phyloP scores from a whole-genome alignment of 176 grass and related monocot species.

The Oryza glumipatula region DNA sequence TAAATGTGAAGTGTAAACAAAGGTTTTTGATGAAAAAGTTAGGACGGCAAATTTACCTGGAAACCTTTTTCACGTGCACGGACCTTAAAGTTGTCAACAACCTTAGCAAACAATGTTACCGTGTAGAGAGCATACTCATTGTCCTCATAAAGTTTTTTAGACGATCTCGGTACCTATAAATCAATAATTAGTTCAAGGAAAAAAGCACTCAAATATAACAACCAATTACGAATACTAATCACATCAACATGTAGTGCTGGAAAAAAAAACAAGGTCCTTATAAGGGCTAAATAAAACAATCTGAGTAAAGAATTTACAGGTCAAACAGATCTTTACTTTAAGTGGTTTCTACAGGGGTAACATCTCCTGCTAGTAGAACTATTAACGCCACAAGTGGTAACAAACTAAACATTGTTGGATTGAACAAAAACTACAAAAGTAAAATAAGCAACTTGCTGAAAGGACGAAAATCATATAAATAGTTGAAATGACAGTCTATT shows the following conservation, averaged over 20 bases:
- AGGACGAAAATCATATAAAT: not conserved
- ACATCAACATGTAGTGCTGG: not conserved
- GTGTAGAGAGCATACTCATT: conserved; percentile 96
- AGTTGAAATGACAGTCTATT: not conserved
- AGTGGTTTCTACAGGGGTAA: not conserved
- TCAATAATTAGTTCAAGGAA: conserved; percentile 36
- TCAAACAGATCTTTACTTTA: conserved; percentile 19
- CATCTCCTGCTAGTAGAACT: not conserved
- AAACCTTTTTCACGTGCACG: conserved; percentile 90
- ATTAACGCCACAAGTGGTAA: not conserved
- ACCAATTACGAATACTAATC: not conserved
- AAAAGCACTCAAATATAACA: not conserved
- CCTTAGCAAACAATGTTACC: conserved; percentile 82
- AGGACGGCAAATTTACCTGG: conserved; percentile 56
- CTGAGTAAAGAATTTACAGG: not conserved
- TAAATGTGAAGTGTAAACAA: not conserved
- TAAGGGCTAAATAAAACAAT: conserved; percentile 20
- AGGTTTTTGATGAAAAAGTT: conserved; percentile 1
- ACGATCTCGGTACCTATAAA: conserved; percentile 83
- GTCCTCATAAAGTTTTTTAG: conserved; percentile 82
- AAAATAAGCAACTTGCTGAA: conserved; percentile 5
- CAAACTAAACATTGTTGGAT: conserved; percentile 9
- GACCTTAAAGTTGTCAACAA: conserved; percentile 91
- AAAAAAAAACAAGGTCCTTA: not conserved
- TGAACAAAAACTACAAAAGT: not conserved